These are phyloP conservation scores for Drechslerella stenobrocha DNA, from an alignment of 2,329 filamentous ascomycete species.

Conservation along the genomic window DNA sequence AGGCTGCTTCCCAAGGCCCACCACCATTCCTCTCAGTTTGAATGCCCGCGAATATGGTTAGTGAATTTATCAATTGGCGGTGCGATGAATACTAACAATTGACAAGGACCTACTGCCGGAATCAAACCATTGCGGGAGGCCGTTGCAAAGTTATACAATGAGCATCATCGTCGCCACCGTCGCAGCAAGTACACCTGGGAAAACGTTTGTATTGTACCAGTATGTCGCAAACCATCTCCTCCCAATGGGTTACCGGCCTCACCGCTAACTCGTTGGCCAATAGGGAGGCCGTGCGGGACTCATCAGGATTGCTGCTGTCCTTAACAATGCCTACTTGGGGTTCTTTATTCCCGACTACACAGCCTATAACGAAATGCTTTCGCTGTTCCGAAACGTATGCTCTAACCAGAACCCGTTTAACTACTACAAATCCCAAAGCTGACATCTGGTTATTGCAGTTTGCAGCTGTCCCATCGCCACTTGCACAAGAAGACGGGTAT, in stretches of 20 bases:
- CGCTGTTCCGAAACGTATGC: slow-evolving; percentile 81
- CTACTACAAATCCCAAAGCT: slow-evolving; percentile 51
- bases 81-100: background rate
- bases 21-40: slow-evolving; percentile 74
- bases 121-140: slow-evolving; percentile 88
- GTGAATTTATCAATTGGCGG: background rate
- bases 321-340: slow-evolving; percentile 87
- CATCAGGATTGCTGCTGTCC: slow-evolving; percentile 89
- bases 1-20: slow-evolving; percentile 82
- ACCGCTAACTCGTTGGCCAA: slow-evolving; percentile 5
- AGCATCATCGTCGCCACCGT: slow-evolving; percentile 84
- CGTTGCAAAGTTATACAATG: slow-evolving; percentile 89
- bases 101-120: slow-evolving; percentile 76
- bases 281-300: slow-evolving; percentile 81
- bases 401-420: background rate
- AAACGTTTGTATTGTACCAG: slow-evolving; percentile 91
- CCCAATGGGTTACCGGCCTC: background rate
- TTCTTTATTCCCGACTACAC: slow-evolving; percentile 97
- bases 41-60: slow-evolving; percentile 79
- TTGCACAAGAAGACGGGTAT: slow-evolving; percentile 83
- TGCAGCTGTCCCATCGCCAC: slow-evolving; percentile 80
- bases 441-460: slow-evolving; percentile 63
- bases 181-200: slow-evolving; percentile 92
- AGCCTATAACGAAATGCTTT: slow-evolving; percentile 97
- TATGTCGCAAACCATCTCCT: slow-evolving; percentile 5